These are phyloP conservation scores for Apophysomyces ossiformis DNA, from an alignment of 371 early-diverging fungal genomes.

Conservation along the genomic window DNA sequence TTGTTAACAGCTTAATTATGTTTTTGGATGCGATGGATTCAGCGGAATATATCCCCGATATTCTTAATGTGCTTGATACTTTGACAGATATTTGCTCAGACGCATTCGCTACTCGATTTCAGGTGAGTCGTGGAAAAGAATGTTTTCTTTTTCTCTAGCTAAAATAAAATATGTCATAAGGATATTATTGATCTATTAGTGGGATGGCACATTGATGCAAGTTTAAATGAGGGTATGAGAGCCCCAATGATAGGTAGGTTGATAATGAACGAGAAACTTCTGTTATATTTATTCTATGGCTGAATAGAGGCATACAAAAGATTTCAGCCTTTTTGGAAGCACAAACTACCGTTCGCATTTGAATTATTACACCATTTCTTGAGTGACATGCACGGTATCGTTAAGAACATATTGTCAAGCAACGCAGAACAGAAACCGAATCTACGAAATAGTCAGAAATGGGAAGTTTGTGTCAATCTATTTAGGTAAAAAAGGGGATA, in stretches of 20 bases:
- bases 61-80: slow-evolving; percentile 29
- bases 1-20: slow-evolving; percentile 33
- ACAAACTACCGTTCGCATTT: slow-evolving; percentile 39
- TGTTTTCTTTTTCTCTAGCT: neutral
- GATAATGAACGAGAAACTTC: neutral
- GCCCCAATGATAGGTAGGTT: slow-evolving; percentile 48
- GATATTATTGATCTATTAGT: slow-evolving; percentile 68
- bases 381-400: slow-evolving; percentile 34
- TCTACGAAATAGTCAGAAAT: slow-evolving; percentile 16
- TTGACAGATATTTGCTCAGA: slow-evolving; percentile 32
- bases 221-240: slow-evolving; percentile 42
- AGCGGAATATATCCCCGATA: slow-evolving; percentile 33
- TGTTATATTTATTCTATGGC: neutral
- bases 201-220: slow-evolving; percentile 71
- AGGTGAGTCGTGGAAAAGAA: slow-evolving; percentile 23
- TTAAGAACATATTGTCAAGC: slow-evolving; percentile 15
- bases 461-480: slow-evolving; percentile 28
- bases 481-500: slow-evolving; percentile 22
- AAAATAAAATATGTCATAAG: slow-evolving; percentile 28
- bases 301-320: slow-evolving; percentile 24
- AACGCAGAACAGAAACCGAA: slow-evolving; percentile 4
- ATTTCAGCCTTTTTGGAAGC: slow-evolving; percentile 29
- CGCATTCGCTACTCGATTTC: slow-evolving; percentile 38
- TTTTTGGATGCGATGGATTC: slow-evolving; percentile 49
- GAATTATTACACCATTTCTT: slow-evolving; percentile 59